A percentile compares a stretch with the other conserved stretches of the same genome.
Conservation (phyloP, 208 protist genomes). For the Blastocrithidia nonstop region DNA sequence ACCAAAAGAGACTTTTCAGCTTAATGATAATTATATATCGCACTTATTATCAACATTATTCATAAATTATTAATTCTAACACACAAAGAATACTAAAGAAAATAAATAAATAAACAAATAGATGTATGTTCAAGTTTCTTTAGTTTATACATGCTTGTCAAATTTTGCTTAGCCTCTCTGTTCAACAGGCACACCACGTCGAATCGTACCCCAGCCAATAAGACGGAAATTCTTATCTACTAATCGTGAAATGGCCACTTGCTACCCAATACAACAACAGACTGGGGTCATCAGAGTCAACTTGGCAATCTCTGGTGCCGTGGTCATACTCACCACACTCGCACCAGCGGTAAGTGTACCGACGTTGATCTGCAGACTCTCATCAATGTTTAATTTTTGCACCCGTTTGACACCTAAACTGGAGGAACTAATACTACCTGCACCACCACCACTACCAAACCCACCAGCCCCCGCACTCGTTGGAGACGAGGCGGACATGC, state of each 20-base stretch:
- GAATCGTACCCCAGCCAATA: constrained; percentile 90
- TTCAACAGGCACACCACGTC: constrained; percentile 60
- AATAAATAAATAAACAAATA: background rate
- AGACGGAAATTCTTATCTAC: constrained; percentile 96
- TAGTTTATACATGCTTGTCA: background rate
- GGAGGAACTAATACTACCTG: no score
- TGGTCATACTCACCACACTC: constrained; percentile 87
- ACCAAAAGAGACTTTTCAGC: no score
- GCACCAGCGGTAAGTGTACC: constrained; percentile 97
- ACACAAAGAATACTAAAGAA: background rate
- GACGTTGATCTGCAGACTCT: constrained; percentile 99
- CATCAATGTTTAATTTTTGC: constrained; percentile 88
- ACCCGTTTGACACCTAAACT: constrained; percentile 77
- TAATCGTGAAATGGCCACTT: constrained; percentile 94
- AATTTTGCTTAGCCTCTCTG: background rate
- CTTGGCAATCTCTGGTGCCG: constrained; percentile 89
- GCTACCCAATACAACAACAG: constrained; percentile 94
- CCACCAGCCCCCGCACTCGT: no score
- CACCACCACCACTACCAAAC: no score
- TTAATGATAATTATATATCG: background rate
- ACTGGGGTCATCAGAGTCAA: constrained; percentile 93
- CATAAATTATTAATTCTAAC: background rate
- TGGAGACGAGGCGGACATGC: no score
- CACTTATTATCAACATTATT: background rate
- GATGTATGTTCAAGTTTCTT: background rate